Evolutionary conservation across 495 filamentous ascomycete species (phyloP).

Genomic region (Hyaloscypha hepaticicola): DNA sequence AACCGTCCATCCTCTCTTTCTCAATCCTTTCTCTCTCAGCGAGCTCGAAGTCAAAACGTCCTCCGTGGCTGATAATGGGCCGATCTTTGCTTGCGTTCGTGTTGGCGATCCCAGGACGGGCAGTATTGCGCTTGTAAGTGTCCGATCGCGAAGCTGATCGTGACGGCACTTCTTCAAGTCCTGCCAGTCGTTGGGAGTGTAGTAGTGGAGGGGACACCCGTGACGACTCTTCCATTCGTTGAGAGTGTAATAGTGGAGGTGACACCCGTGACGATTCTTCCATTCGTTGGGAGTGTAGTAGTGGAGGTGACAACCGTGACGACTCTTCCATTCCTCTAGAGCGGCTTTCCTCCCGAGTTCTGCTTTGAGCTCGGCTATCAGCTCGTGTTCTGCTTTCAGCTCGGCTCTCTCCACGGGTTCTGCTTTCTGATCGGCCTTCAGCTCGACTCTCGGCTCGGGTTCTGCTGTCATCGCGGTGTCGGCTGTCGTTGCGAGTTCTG

Average conservation of each 20-base stretch:
- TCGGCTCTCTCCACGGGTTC: too few relatives aligned
- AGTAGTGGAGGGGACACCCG: not conserved
- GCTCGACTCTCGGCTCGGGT: not conserved
- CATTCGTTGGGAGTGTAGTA: not conserved
- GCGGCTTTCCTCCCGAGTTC: not conserved
- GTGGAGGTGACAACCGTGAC: not conserved
- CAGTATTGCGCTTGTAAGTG: not conserved
- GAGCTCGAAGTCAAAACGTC: conserved; percentile 16
- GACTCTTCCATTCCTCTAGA: conserved; percentile 1
- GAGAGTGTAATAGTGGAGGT: not conserved
- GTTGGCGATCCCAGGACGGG: not conserved
- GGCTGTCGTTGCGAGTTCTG: not conserved
- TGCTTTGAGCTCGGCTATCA: not conserved
- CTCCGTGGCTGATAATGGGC: not conserved
- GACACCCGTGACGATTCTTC: conserved; percentile 10
- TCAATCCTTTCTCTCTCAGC: conserved; percentile 15
- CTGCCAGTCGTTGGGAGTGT: not conserved
- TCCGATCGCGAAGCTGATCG: conserved; percentile 3
- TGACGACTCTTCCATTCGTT: not conserved
- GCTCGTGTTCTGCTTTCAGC: not conserved
- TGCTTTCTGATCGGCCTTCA: not conserved
- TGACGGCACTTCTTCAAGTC: not conserved
- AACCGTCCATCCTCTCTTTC: not conserved
- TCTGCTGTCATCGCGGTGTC: not conserved
- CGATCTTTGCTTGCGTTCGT: not conserved